Base-by-base conservation (phyloP, 2,329 filamentous ascomycete species). In the Neurospora crassa region DNA sequence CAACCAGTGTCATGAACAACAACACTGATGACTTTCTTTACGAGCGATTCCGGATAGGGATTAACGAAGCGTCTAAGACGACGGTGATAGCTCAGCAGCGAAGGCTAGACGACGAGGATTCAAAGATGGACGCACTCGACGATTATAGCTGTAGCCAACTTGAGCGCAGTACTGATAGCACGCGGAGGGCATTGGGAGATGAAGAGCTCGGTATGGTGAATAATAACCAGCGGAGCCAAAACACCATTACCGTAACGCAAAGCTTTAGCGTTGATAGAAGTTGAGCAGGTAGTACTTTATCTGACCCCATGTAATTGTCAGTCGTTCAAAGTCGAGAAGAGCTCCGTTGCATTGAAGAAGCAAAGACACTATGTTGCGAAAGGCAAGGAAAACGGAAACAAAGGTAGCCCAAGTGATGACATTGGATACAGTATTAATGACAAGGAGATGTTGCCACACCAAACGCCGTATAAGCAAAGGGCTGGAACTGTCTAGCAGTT, bases 121-220 rank as follows among this genome's bases (percentile, higher is more conserved):
- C 69, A 16, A 67, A 72, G 16, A 71, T 71, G 67, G 71, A 71
- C n/a, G 70, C 72, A 2, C 29, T 73, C 41, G 70, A 73, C 5
- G 69, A 73, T 16, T 71, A 67, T 10, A 37, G 68, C 14, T 63
- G 71, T 24, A 71, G 69, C 14, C 69, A 70, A 8, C 67, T 68
- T 14, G 18, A 34, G 7, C 20, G 63, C 2, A 20, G 69, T 29
- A 20, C 45, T 2, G 70, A 70, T 14, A 37, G 53, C 1, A 37
- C 16, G 7, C 53, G 53, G 29, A 34, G 29, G 29, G 29, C 37
- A 63, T n/a, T 63, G 53, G 53, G 16, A 63, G 53, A 63, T 63
- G 53, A 63, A 63, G 53, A 63, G 53, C 53, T 34, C 14, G 29
- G 53, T 37, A 34, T 37, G 16, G 14, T 11, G 29, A 63, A 63